A percentile compares a stretch with the other conserved stretches of the same genome.
These are phyloP conservation scores for Oidiodendron maius DNA, from an alignment of 495 filamentous ascomycete genomes.

Conservation along the genomic window DNA sequence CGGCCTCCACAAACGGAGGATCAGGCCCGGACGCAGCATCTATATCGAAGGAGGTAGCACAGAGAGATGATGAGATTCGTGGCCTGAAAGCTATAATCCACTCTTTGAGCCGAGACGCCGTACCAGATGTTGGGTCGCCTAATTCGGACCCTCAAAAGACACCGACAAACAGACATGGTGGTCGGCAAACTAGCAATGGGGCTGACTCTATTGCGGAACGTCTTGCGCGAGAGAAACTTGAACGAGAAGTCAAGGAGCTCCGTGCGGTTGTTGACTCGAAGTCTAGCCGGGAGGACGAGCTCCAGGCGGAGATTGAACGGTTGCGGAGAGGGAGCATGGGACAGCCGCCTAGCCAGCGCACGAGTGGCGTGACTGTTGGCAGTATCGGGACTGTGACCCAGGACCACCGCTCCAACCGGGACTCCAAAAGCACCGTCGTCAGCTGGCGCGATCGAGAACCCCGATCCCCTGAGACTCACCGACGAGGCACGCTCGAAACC, in stretches of 20 bases:
- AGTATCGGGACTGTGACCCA: conserved; percentile 42
- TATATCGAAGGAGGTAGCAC: conserved; percentile 71
- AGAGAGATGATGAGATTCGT: conserved; percentile 94
- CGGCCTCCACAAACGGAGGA: conserved; percentile 45
- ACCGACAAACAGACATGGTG: conserved; percentile 30
- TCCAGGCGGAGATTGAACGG: conserved; percentile 79
- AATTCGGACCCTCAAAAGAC: conserved; percentile 36
- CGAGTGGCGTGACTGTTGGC: conserved; percentile 47
- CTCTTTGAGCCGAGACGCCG: conserved; percentile 68
- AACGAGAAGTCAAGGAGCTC: conserved; percentile 72
- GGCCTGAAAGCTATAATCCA: conserved; percentile 98
- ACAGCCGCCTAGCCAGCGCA: conserved; percentile 25
- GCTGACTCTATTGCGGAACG: conserved; percentile 54
- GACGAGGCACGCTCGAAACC: conserved; percentile 42
- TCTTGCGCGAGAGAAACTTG: conserved; percentile 54
- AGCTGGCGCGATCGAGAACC: conserved; percentile 37
- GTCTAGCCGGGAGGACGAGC: conserved; percentile 73
- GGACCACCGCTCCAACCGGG: conserved; percentile 44
- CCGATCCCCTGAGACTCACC: conserved; percentile 31
- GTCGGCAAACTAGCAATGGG: conserved; percentile 22
- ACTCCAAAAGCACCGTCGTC: conserved; percentile 53
- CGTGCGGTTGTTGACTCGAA: conserved; percentile 65
- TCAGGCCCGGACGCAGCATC: conserved; percentile 13
- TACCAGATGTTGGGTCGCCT: conserved; percentile 14
- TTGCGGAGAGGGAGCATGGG: conserved; percentile 41